These are phyloP conservation scores for Picea mariana DNA, from an alignment of 83 land plant species.

Conservation along the genomic window DNA sequence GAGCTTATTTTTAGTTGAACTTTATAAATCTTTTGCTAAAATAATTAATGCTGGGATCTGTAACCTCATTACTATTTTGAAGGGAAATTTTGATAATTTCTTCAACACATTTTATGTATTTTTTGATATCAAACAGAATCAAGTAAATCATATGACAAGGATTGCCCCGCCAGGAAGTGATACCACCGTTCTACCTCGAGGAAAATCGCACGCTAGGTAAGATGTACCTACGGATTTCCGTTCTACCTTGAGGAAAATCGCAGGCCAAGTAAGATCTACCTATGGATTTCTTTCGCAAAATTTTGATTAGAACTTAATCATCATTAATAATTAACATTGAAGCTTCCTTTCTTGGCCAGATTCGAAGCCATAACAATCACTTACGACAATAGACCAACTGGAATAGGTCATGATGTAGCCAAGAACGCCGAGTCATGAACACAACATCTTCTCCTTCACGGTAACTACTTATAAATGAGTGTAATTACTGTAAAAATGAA, in stretches of 20 bases:
- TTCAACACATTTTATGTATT: background rate
- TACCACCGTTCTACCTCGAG: slow-evolving; percentile 50
- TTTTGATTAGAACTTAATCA: background rate
- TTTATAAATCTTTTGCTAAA: background rate
- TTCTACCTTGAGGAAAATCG: slow-evolving; percentile 35
- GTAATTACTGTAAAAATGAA: too few relatives aligned
- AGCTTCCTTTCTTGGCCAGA: slow-evolving; percentile 2
- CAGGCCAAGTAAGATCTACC: slow-evolving; percentile 54
- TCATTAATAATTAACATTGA: too few relatives aligned
- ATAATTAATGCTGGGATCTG: background rate
- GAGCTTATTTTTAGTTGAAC: background rate
- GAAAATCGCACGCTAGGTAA: too few relatives aligned
- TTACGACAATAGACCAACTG: background rate
- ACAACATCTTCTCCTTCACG: background rate
- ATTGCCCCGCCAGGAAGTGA: slow-evolving; percentile 31
- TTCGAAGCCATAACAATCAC: slow-evolving; percentile 33
- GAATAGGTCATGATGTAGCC: too few relatives aligned
- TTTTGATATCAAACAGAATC: slow-evolving; percentile 37
- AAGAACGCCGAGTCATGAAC: background rate
- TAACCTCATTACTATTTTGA: too few relatives aligned
- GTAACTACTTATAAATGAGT: too few relatives aligned
- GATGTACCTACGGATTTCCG: too few relatives aligned
- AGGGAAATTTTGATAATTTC: too few relatives aligned
- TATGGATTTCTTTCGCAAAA: background rate
- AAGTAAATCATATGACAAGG: slow-evolving; percentile 52